phyloP scores from a whole-genome alignment of 2,329 filamentous ascomycete genomes.

The Cercospora citrullina region DNA sequence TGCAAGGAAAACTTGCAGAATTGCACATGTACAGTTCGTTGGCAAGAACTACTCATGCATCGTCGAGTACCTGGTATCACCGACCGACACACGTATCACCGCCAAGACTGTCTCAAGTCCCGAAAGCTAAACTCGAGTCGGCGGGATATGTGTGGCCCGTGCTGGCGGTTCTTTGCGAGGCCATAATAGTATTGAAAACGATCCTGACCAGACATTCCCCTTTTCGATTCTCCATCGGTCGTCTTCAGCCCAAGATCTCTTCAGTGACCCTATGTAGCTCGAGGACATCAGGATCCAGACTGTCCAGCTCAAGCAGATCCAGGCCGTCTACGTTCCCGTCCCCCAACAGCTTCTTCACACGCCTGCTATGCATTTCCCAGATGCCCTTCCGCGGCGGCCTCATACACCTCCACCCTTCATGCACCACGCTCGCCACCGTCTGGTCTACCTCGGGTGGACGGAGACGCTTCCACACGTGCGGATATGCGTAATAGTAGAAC shows the following conservation, averaged over 20 bases:
- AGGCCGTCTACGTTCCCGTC: constrained; percentile 23
- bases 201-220: neutral
- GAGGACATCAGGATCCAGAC: constrained; percentile 17
- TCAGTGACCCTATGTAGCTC: constrained; percentile 14
- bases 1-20: constrained; percentile 2
- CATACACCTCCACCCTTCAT: constrained; percentile 21
- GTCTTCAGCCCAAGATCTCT: neutral
- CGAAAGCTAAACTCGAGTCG: constrained; percentile 1
- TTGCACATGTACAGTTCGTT: neutral
- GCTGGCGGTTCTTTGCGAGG: neutral
- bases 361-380: constrained; percentile 17
- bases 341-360: constrained; percentile 21
- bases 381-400: constrained; percentile 9
- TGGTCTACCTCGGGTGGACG: constrained; percentile 18
- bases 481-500: constrained; percentile 27
- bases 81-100: neutral
- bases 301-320: constrained; percentile 20
- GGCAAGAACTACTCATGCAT: neutral
- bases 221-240: neutral
- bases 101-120: neutral
- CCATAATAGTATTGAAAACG: neutral
- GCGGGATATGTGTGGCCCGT: neutral
- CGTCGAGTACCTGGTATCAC: neutral
- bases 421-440: constrained; percentile 21
- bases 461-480: constrained; percentile 22